Base-by-base conservation (phyloP, 208 protist species). In the Tritrichomonas musculus region DNA sequence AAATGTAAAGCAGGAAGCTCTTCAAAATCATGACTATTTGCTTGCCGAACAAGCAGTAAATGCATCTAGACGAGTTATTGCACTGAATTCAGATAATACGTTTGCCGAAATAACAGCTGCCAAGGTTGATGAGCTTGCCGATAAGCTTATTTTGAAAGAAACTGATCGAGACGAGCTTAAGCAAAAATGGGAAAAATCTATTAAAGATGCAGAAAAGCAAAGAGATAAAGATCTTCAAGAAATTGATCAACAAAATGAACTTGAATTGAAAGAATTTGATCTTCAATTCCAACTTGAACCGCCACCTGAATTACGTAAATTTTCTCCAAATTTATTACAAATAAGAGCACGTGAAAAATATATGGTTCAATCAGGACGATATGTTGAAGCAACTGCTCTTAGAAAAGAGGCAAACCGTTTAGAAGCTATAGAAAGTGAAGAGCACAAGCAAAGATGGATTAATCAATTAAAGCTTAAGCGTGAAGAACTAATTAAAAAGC, bases 401-500 rank as follows among this genome's bases (percentile, higher is more conserved):
- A 44, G 41, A 47, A 47, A 14, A 8, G 33, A 82, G 41, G 73
- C 41, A 25, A 25, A 47, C 8, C 33, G 41, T 20, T 17, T 82
- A 2, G 73, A 82, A 82, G 73, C 73, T 13, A 44, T 47, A 50
- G 73, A 82, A 27, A 50, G 27, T 50, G 73, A 82, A 82, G 41
- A 44, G 4, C 20, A 20, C 8, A 82, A 82, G 27, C 27, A 50
- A 41, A 9, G 73, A 20, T 82, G 41, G 4, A 4, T 82, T 14
- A 39, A 30, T 30, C 20, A 47, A 30, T 30, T 82, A 0, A 82
- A 82, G 3, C 17, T 82, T 49, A 82, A 82, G 25, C 33, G 73
- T 3, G 33, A 82, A 50, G 73, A 82, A 82, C 50, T 82, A 30
- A 82, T 82, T 27, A 82, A 82, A 25, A 82, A 82, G 27, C 73